Conservation (phyloP, 2,329 filamentous ascomycete genomes). For the Phaeomoniella chlamydospora region DNA sequence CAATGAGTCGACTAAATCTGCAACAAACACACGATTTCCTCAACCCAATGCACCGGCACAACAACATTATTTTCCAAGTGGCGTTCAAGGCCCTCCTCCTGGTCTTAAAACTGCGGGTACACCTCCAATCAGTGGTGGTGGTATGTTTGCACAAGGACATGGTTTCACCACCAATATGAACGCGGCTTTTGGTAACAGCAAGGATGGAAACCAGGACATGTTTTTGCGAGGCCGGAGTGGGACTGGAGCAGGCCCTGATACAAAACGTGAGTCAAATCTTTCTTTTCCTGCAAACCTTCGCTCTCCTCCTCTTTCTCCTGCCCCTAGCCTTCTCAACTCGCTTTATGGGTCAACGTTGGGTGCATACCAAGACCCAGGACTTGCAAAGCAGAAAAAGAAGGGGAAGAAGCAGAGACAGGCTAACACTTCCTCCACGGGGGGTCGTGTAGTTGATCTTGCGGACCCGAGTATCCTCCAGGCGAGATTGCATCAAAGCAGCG, state of each 20-base stretch:
- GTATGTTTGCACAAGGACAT: slow-evolving; percentile 83
- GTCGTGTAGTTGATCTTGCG: slow-evolving; percentile 99
- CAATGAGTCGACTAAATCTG: slow-evolving; percentile 40
- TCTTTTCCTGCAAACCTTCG: slow-evolving; percentile 79
- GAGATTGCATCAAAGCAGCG: slow-evolving; percentile 83
- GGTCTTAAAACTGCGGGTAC: slow-evolving; percentile 91
- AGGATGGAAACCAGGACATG: slow-evolving; percentile 60
- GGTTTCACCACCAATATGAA: slow-evolving; percentile 57
- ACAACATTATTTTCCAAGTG: slow-evolving; percentile 63
- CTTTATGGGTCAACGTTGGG: slow-evolving; percentile 72
- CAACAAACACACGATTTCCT: background rate
- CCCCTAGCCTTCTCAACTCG: slow-evolving; percentile 79
- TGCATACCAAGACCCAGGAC: slow-evolving; percentile 76
- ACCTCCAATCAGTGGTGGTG: slow-evolving; percentile 62
- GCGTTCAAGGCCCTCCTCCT: slow-evolving; percentile 84
- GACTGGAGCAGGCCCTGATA: slow-evolving; percentile 59
- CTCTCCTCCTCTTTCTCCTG: slow-evolving; percentile 72
- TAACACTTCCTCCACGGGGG: slow-evolving; percentile 99
- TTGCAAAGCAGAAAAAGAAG: slow-evolving; percentile 98
- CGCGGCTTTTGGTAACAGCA: slow-evolving; percentile 47
- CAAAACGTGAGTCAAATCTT: slow-evolving; percentile 98
- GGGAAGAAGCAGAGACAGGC: slow-evolving; percentile 99
- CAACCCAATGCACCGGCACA: slow-evolving; percentile 10
- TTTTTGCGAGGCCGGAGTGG: slow-evolving; percentile 57
- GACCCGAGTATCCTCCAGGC: slow-evolving; percentile 99